Base-by-base conservation (phyloP, 1,284 basidiomycete genomes). In the Leccinum subspadiceum region DNA sequence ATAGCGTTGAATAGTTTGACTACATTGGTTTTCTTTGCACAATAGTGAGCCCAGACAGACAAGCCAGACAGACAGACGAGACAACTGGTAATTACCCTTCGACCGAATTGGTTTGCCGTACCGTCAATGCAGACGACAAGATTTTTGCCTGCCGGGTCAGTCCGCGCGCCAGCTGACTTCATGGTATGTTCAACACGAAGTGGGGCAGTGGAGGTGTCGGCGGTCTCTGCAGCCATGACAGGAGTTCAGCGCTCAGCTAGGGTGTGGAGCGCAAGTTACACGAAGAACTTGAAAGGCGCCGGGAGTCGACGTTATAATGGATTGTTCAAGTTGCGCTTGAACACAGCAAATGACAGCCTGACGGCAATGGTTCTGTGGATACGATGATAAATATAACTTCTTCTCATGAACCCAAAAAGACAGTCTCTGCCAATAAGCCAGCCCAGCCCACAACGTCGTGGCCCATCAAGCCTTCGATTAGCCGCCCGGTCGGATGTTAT, bases 61-160 rank as follows among this genome's bases (percentile, higher is more conserved):
- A 8, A 44, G 8, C 3, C 41, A 39, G 15, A 10, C 15, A 31
- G 50, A 51, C 3, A 31, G n/a, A 31, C 24, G 0, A 20, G 15
- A 17, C 5, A 2, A 5, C 20, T 12, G 12, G 12, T 46, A 46
- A 37, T 8, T 1, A 59, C 65, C 31, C 68, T 66, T 15, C 58
- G 54, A 39, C 73, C 68, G 20, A 74, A 76, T 52, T 71, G 63
- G 46, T 75, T 75, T 5, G 73, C 64, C 4, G 75, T 76, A 0
- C 75, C 73, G 55, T 75, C 73, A 20, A 76, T 75, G 60, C 74
- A 76, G 10, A 75, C 65, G 15, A 75, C 64, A 7, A 75, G 66
- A 50, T 75, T 75, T 51, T 50, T 29, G 20, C 44, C 20, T 13
- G 0, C 20, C 20, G 20, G 12, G 20, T 13, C 20, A 46, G 44